Evolutionary conservation across 1,284 basidiomycete genomes (phyloP).

Genomic region (Blastosporella zonata): DNA sequence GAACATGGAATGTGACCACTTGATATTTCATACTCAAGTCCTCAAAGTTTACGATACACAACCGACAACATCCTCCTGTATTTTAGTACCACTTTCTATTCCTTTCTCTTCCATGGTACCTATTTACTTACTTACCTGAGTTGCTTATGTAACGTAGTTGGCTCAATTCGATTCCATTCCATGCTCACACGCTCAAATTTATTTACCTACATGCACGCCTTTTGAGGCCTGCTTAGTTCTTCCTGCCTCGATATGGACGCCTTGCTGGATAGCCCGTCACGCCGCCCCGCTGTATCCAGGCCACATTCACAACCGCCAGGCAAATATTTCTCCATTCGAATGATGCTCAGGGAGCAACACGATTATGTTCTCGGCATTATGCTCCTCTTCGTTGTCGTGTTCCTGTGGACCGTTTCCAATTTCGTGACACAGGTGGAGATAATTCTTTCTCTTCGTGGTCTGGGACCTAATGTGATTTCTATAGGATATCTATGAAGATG

Average conservation of each 20-base stretch:
- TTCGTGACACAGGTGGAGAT: conserved; percentile 72
- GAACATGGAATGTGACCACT: too few relatives aligned
- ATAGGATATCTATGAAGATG: conserved; percentile 67
- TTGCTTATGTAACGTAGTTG: too few relatives aligned
- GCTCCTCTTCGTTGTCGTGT: conserved; percentile 75
- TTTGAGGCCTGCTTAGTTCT: neutral
- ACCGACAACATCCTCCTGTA: too few relatives aligned
- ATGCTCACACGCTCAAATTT: neutral
- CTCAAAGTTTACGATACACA: too few relatives aligned
- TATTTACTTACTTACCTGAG: too few relatives aligned
- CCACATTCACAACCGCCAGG: conserved; percentile 3
- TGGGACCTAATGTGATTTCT: conserved; percentile 8
- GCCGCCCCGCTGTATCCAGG: neutral
- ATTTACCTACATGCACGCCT: neutral
- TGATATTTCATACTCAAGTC: too few relatives aligned
- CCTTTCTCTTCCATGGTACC: too few relatives aligned
- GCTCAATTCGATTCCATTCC: too few relatives aligned
- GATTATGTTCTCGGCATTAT: conserved; percentile 71
- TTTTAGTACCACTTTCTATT: too few relatives aligned
- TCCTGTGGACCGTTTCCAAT: conserved; percentile 82
- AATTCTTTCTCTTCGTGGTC: conserved; percentile 1
- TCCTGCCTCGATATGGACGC: conserved; percentile 8
- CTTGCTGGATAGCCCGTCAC: conserved; percentile 1
- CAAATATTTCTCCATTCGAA: conserved; percentile 8
- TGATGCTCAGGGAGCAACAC: conserved; percentile 26